phyloP scores from a whole-genome alignment of 2,329 filamentous ascomycete genomes.

The Penicillium paneum region DNA sequence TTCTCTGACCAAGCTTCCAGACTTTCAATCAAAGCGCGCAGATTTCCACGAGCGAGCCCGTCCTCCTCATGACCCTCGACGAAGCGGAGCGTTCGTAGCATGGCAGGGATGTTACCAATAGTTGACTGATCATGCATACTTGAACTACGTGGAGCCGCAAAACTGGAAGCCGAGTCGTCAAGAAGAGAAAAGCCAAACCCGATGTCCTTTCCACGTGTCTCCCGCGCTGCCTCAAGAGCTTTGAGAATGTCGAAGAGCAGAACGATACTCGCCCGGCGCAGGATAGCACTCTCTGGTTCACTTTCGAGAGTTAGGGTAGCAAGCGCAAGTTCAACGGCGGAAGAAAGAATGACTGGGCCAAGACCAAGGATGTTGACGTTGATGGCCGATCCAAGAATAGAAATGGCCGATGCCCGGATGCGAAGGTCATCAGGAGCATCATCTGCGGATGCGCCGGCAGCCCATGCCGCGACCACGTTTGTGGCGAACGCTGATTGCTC shows the following conservation, averaged over 20 bases:
- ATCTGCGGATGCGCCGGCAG: slow-evolving; percentile 36
- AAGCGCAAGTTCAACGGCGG: slow-evolving; percentile 41
- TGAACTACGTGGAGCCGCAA: too few relatives aligned
- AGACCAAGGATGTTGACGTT: slow-evolving; percentile 41
- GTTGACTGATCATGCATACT: slow-evolving; percentile 17
- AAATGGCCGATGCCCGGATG: slow-evolving; percentile 43
- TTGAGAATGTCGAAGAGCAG: slow-evolving; percentile 43
- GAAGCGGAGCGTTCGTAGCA: slow-evolving; percentile 36
- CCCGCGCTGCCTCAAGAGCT: slow-evolving; percentile 37
- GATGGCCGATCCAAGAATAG: slow-evolving; percentile 42
- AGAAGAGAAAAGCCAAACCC: slow-evolving; percentile 42
- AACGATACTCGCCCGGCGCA: slow-evolving; percentile 41
- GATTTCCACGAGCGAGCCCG: slow-evolving; percentile 39
- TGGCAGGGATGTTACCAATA: slow-evolving; percentile 40
- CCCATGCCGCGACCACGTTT: slow-evolving; percentile 43
- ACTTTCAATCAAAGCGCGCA: slow-evolving; percentile 41
- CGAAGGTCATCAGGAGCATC: slow-evolving; percentile 45
- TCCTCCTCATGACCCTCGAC: slow-evolving; percentile 42
- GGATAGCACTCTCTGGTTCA: slow-evolving; percentile 38
- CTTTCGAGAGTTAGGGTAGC: slow-evolving; percentile 39
- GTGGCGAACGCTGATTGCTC: slow-evolving; percentile 34
- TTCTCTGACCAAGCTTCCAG: slow-evolving; percentile 45
- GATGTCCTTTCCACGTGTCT: slow-evolving; percentile 30
- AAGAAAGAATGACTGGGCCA: slow-evolving; percentile 33
- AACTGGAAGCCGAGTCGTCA: slow-evolving; percentile 14